Evolutionary conservation across 1,139 yeast species (phyloP).

Genomic region (Candida frijolesensis): DNA sequence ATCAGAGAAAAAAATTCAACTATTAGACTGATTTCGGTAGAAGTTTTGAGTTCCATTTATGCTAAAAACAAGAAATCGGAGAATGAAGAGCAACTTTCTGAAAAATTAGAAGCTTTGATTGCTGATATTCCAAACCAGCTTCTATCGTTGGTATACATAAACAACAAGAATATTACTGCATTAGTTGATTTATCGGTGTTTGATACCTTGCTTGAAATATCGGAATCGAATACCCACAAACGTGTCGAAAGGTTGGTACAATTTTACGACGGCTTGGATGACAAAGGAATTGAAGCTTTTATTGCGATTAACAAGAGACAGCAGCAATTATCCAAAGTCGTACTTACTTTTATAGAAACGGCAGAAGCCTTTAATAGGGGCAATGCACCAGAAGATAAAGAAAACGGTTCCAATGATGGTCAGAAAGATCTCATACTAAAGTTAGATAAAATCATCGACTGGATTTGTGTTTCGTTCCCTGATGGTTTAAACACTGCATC

Average conservation of each 20-base stretch:
- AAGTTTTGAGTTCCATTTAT: constrained; percentile 58
- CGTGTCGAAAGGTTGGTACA: constrained; percentile 58
- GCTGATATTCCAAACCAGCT: constrained; percentile 66
- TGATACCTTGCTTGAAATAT: constrained; percentile 62
- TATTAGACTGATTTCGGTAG: constrained; percentile 66
- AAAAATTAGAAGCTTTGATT: constrained; percentile 39
- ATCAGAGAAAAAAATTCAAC: constrained; percentile 68
- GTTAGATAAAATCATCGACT: constrained; percentile 58
- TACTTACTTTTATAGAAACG: constrained; percentile 36
- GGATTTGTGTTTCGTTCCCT: constrained; percentile 66
- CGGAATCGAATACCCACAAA: constrained; percentile 39
- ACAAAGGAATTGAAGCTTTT: constrained; percentile 64
- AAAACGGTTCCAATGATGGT: constrained; percentile 26
- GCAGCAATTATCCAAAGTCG: constrained; percentile 52
- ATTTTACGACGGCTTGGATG: constrained; percentile 52
- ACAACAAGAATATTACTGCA: constrained; percentile 69
- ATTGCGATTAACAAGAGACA: constrained; percentile 72
- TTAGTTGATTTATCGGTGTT: constrained; percentile 64
- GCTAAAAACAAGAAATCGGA: constrained; percentile 30
- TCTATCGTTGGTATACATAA: constrained; percentile 71
- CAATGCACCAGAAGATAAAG: constrained; percentile 39
- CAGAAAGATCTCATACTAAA: constrained; percentile 30
- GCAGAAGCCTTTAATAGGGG: constrained; percentile 34
- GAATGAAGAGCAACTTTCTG: constrained; percentile 11
- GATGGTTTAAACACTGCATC: constrained; percentile 48